Conservation (phyloP, 2,329 filamentous ascomycete species). For the Pseudogymnoascus sp. region DNA sequence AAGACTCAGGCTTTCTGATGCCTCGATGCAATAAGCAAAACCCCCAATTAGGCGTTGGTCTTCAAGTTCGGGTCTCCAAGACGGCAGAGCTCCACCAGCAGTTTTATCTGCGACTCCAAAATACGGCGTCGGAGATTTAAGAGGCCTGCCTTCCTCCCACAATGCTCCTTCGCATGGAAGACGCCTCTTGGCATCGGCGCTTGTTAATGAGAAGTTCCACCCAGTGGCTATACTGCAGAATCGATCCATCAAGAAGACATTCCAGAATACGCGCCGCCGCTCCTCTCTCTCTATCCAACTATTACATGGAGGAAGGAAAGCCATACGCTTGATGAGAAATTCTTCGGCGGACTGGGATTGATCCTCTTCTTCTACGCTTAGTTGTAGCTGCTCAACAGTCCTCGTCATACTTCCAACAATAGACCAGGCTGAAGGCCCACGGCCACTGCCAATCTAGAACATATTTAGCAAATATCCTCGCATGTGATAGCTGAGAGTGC, state of each 20-base stretch:
- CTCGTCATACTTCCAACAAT: conserved; percentile 30
- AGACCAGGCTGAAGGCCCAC: conserved; percentile 30
- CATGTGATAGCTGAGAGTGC: background rate
- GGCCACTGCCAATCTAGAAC: conserved; percentile 27
- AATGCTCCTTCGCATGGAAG: conserved; percentile 30
- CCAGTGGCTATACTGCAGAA: conserved; percentile 31
- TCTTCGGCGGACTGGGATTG: conserved; percentile 16
- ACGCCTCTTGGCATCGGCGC: conserved; percentile 28
- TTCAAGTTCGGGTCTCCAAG: conserved; percentile 18
- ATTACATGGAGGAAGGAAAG: conserved; percentile 27
- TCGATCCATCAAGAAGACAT: conserved; percentile 31
- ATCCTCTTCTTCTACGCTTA: conserved; percentile 27
- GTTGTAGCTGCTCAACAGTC: conserved; percentile 29
- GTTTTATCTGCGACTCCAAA: conserved; percentile 34
- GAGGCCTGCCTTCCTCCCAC: conserved; percentile 25
- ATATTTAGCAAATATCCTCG: background rate
- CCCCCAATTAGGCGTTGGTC: conserved; percentile 28
- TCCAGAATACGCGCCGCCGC: conserved; percentile 32
- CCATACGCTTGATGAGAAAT: conserved; percentile 30
- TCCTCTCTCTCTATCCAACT: conserved; percentile 31
- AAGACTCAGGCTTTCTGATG: conserved; percentile 29
- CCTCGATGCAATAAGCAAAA: conserved; percentile 28
- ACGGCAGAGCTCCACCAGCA: conserved; percentile 17
- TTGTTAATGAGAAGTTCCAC: conserved; percentile 31
- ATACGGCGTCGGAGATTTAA: conserved; percentile 29